phyloP scores from a whole-genome alignment of 2,329 filamentous ascomycete genomes.

The Acrocalymma vagum region DNA sequence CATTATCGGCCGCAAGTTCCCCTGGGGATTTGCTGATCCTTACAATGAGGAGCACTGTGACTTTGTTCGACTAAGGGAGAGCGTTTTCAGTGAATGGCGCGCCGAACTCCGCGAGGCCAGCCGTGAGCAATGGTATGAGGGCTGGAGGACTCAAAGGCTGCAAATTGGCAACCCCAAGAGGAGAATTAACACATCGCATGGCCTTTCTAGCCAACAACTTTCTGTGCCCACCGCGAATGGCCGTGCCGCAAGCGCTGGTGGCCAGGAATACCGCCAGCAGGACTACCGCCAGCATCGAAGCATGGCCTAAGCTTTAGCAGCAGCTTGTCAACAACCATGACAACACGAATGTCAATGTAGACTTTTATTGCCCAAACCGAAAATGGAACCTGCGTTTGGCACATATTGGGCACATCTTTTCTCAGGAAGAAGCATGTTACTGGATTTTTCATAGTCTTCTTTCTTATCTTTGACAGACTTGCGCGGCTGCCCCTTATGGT shows the following conservation, averaged over 20 bases:
- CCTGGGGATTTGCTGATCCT: slow-evolving; percentile 96
- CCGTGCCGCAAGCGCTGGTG: slow-evolving; percentile 43
- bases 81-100: slow-evolving; percentile 93
- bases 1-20: slow-evolving; percentile 84
- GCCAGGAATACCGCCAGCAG: slow-evolving; percentile 35
- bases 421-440: no score
- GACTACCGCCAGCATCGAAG: no score
- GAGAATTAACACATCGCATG: slow-evolving; percentile 39
- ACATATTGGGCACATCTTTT: no score
- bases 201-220: slow-evolving; percentile 32
- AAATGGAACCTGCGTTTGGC: no score
- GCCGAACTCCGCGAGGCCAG: slow-evolving; percentile 89
- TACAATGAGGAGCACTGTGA: slow-evolving; percentile 93
- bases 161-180: slow-evolving; percentile 32
- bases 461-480: no score
- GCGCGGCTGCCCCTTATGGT: no score
- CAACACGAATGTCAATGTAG: no score
- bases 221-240: slow-evolving; percentile 36
- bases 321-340: no score
- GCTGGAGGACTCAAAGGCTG: slow-evolving; percentile 77
- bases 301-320: no score
- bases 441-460: no score
- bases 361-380: no score
- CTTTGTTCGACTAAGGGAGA: slow-evolving; percentile 88
- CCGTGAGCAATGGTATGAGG: slow-evolving; percentile 92